Evolutionary conservation across 2,329 filamentous ascomycete species (phyloP), one percentile per base, ranked within the genome.

Genomic region (Xylariaceae sp.): DNA sequence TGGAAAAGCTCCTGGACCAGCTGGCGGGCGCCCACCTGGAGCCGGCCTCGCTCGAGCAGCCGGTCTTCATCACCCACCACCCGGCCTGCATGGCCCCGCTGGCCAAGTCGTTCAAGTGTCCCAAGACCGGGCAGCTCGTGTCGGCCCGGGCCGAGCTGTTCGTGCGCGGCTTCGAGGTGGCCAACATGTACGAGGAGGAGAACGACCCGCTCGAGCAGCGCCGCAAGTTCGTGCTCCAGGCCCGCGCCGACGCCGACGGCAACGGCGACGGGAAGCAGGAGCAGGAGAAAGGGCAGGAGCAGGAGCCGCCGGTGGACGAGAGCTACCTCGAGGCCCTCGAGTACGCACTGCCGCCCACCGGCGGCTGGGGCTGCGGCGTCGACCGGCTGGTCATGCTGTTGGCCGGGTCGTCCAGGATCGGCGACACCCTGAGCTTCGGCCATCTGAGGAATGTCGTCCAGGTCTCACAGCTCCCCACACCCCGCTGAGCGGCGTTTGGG

Each of bases 111-210:
- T 94, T 86, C 60, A 51, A 69, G 14, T 86, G 88, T 55, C 72
- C 77, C 0, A 58, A 53, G 7, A 81, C 80, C 0, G 67, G 70
- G 11, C 89, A 95, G 55, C 60, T 73, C 7, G 77, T 94, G 1
- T 82, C 87, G 1, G 84, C 86, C 1, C 80, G 89, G 5, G 85
- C 83, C 0, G 89, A 95, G 60, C 73, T 94, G 15, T 94, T 94
- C 60, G 75, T 93, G 42, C 64, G 76, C 31, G 78, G 82, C 25
- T 76, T 77, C 35, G 92, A 98, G 55, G 71, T 94, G 19, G 86
- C 90, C 40, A 98, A 98, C 59, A 93, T 90, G 66, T 98, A 98
- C 58, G 92, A 98, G 58, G 92, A 98, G 61, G 92, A 98, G 57
- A 98, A 98, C 58, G 84, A 86, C 32, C 92, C 92, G 0, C 79